phyloP scores from a whole-genome alignment of 805 yeast species.

The Starmerella etchellsii region DNA sequence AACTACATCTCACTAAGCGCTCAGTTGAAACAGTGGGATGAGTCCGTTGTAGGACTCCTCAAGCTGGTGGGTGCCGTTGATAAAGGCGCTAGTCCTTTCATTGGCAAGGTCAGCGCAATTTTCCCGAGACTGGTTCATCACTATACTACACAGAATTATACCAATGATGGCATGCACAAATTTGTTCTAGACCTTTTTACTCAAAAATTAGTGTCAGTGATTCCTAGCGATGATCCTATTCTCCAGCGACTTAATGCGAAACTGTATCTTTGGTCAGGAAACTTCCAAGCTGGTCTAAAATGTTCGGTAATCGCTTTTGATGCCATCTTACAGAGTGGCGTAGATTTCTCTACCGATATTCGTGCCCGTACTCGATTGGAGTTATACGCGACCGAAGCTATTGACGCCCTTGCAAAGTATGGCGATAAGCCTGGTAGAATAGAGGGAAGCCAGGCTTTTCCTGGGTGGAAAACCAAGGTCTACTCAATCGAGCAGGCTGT shows the following conservation, averaged over 20 bases:
- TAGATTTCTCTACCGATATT: background rate
- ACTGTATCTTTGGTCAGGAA: slow-evolving; percentile 74
- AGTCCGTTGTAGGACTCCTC: slow-evolving; percentile 63
- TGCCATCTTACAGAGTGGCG: background rate
- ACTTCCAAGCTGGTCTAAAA: slow-evolving; percentile 79
- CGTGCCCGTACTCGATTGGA: slow-evolving; percentile 4
- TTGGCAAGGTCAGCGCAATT: slow-evolving; percentile 21
- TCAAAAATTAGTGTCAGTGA: slow-evolving; percentile 50
- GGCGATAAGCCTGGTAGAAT: slow-evolving; percentile 54
- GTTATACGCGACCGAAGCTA: slow-evolving; percentile 11
- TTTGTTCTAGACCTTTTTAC: slow-evolving; percentile 32
- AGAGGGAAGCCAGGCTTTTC: slow-evolving; percentile 75
- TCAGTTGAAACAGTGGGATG: slow-evolving; percentile 76
- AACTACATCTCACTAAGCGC: slow-evolving; percentile 74
- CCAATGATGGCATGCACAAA: slow-evolving; percentile 3
- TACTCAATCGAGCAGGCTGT: background rate
- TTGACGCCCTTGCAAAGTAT: slow-evolving; percentile 24
- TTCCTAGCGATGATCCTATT: slow-evolving; percentile 45
- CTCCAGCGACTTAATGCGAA: slow-evolving; percentile 75
- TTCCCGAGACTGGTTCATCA: slow-evolving; percentile 11
- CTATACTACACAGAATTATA: slow-evolving; percentile 1
- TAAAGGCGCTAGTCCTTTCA: slow-evolving; percentile 46
- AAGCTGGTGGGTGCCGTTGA: slow-evolving; percentile 46
- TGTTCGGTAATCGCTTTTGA: slow-evolving; percentile 73
- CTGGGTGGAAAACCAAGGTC: slow-evolving; percentile 74